Evolutionary conservation across 2,329 filamentous ascomycete genomes (phyloP), one percentile per base, ranked within the genome.

Genomic region (Talaromyces sp.): DNA sequence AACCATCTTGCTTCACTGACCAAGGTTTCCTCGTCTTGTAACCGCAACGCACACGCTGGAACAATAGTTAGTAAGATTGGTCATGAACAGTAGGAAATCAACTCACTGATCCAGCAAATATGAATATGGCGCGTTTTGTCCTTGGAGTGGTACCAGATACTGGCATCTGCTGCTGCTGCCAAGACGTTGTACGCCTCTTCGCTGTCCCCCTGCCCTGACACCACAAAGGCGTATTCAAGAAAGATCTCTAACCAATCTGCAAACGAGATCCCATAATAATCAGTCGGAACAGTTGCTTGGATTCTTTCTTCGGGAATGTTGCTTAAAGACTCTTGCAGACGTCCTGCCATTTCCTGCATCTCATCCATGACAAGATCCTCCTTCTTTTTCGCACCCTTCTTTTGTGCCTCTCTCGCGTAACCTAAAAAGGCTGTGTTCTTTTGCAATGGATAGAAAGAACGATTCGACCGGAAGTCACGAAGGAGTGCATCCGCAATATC

Each of bases 241-340:
- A 99, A 96, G 0, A 96, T 83, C 67, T 96, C 90, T 3, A 97
- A 83, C 95, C 95, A 99, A 54, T 87, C 84, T 62, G 88, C 82
- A 70, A 98, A 96, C 0, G 87, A 80, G 54, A 98, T 90, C 7
- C 89, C 90, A 66, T 91, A 88, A 70, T 92, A 93, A 63, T 83
- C 81, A 54, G 75, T 75, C 2, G 84, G 84, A 42, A 82, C 73
- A 16, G 69, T 71, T 12, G 69, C 69, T 27, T 69, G 68, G 4
- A 70, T 34, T 12, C 36, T 36, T 28, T 62, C 56, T 10, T 28
- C 42, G 58, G 23, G 66, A 65, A 44, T 73, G 66, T 60, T 72
- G 77, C 78, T 77, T 60, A 81, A 64, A 6, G 72, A 71, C 59
- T 76, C 74, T 58, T 79, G 76, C 42, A 79, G 74, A 60, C 78